phyloP scores from a whole-genome alignment of 1,284 basidiomycete genomes.

The Fistulina hepatica region DNA sequence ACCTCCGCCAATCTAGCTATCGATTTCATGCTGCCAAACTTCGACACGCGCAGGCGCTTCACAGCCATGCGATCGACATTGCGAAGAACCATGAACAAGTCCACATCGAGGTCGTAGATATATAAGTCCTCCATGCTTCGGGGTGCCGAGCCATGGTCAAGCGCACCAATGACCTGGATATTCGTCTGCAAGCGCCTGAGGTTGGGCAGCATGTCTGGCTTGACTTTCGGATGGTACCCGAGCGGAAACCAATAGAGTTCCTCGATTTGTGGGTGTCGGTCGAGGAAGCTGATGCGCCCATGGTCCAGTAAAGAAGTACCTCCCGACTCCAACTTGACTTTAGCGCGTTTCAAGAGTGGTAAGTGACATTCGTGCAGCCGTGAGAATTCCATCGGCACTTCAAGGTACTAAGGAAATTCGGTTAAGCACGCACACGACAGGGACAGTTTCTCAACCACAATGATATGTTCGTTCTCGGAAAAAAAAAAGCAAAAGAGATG shows the following conservation, averaged over 20 bases:
- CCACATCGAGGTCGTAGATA: constrained; percentile 20
- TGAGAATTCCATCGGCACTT: constrained; percentile 32
- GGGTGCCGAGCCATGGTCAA: constrained; percentile 17
- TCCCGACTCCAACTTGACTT: constrained; percentile 29
- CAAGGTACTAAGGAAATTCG: constrained; percentile 21
- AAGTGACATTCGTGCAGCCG: constrained; percentile 26
- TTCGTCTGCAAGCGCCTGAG: constrained; percentile 27
- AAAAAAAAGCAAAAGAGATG: too few species aligned
- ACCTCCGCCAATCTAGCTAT: constrained; percentile 24
- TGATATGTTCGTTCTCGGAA: too few species aligned
- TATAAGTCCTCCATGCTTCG: constrained; percentile 26
- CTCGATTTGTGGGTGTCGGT: constrained; percentile 31
- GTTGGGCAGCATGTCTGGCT: constrained; percentile 24
- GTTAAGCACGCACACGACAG: not conserved
- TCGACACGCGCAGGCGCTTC: constrained; percentile 22
- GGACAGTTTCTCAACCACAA: too few species aligned
- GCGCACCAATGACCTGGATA: constrained; percentile 22
- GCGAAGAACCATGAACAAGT: constrained; percentile 20
- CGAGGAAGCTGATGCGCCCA: constrained; percentile 28
- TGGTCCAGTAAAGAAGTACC: constrained; percentile 22
- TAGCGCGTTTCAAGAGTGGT: constrained; percentile 28
- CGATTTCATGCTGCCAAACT: constrained; percentile 20
- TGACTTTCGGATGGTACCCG: constrained; percentile 10
- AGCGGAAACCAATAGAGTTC: constrained; percentile 33
- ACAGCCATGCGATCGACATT: constrained; percentile 20